Base-by-base conservation (phyloP, 192 early-diverging fungal genomes). In the Coemansia pectinata region DNA sequence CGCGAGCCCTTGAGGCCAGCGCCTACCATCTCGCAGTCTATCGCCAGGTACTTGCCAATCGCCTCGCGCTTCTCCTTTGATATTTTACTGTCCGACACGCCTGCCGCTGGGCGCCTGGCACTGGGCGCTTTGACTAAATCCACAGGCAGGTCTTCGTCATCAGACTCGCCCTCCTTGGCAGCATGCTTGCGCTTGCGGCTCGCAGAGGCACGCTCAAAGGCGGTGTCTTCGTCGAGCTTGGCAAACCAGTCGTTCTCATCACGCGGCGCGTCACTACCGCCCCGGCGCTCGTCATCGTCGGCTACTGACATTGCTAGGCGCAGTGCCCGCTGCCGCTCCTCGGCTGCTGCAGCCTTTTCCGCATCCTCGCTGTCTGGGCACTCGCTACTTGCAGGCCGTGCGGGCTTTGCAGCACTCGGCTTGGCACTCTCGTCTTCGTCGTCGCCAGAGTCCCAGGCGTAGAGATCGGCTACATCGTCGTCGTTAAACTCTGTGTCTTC, bases 21-120 rank as follows among this genome's bases (percentile, higher is more conserved):
- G 36, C 98, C 96, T 27, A 99, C 96, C 96, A 98, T 98, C 83
- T 99, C 98, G 80, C 98, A 99, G 88, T 99, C 98, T 10, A 99
- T 94, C 9, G 91, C 96, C 5, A 99, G 69, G 74, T 89, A 98
- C 72, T 94, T 96, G 45, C 98, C 98, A 8, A 60, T 41, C 1
- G 80, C 67, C 36, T 81, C 71, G 23, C 68, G 68, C 60, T 73
- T 79, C 36, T 74, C 71, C 63, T 63, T 63, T 19, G 69, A 44
- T 29, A 58, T 33, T 31, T 58, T 58, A 31, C 31, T 34, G 15
- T 31, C 31, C 67, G 55, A 1, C 2, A 58, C 40, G 29, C 41
- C 44, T 31, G 55, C 40, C 65, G 27, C 62, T 23, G 12, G 14
- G 60, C 57, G 59, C 61, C 25, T 60, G 34, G 34, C 68, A 47